Base-by-base conservation (phyloP, 441 rosid genomes). In the Lepidium campestre region DNA sequence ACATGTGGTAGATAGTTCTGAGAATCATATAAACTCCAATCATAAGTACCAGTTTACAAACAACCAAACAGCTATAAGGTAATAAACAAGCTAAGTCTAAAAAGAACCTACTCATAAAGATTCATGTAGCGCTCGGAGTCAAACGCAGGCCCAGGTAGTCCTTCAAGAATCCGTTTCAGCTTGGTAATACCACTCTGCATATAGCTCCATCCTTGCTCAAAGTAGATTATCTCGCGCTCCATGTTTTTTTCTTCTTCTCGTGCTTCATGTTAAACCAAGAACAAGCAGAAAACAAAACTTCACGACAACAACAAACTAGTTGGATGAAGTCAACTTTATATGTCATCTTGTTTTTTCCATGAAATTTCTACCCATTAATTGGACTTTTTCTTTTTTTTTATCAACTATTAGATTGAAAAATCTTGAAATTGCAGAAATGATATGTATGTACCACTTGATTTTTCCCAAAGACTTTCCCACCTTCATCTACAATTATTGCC, bases 1-100 rank as follows among this genome's bases (percentile, higher is more conserved):
- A 94, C 99, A 94, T 85, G 65, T 94, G 81, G 75, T 91, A 94
- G 56, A 91, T 82, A 2, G 86, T 91, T 42, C 98, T 94, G 87
- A 23, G 49, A 62, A 78, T 18, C 10, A 69, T 23, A 56, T 2
- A 48, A 9, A 12, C 17, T 41, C 48, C 62, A 35, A 32, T 40
- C 4, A 7, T 42, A 14, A 42, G 10, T 10, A 35, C 44, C 36
- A 57, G 11, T 6, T 40, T 49, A 29, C 25, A 63, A 18, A 31
- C 27, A 60, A 27, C 6, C 6, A 62, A 13, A 31, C 29, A 7
- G 20, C 7, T 14, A 22, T 4, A 37, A 65, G 32, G 13, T 19
- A 29, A 68, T 5, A 55, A 60, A 49, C 22, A 15, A 11, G 73
- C n/a, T n/a, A n/a, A n/a, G n/a, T n/a, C n/a, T n/a, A n/a, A n/a